Base-by-base conservation (phyloP, 2,329 filamentous ascomycete genomes). In the Pestalotiopsis sp. region DNA sequence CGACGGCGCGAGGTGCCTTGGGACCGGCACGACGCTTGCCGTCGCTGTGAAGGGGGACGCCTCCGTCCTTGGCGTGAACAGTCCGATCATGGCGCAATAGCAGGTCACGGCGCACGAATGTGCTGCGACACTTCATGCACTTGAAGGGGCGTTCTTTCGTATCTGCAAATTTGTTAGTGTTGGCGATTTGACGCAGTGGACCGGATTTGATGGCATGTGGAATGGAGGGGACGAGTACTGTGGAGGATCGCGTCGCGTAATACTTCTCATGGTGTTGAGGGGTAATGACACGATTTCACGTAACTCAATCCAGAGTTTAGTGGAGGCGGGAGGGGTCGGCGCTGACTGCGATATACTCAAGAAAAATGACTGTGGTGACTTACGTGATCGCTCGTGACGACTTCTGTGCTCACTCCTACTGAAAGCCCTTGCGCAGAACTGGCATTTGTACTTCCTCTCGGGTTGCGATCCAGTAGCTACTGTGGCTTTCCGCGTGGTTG, bases 141-240 rank as follows among this genome's bases (percentile, higher is more conserved):
- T 98, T 98, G 88, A 99, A 99, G 49, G 96, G 96, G 72, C 96
- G 92, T 83, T 98, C 96, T 84, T 99, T 99, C 73, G 96, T 99
- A 82, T 98, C 95, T 98, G 82, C 70, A 68, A 65, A 68, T n/a
- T 20, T 13, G 52, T 14, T 14, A 23, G 12, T 38, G 49, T 58
- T 39, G 57, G 64, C 45, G 20, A 23, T 12, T 7, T 49, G 38
- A 12, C n/a, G 31, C 31, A 25, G 13, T 58, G 67, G 64, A 63
- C 65, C 71, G n/a, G 61, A 25, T 4, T 31, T 6, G 68, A 82
- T 75, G 81, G 78, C 9, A 7, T 49, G 62, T n/a, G 39, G 20
- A 57, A 36, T 14, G 11, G 11, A 11, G 45, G 11, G 41, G 45
- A n/a, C 14, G 20, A 23, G 56, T 52, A 23, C n/a, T n/a, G 41